Base-by-base conservation (phyloP, 2,329 filamentous ascomycete species). In the Phymatotrichopsis omnivora region DNA sequence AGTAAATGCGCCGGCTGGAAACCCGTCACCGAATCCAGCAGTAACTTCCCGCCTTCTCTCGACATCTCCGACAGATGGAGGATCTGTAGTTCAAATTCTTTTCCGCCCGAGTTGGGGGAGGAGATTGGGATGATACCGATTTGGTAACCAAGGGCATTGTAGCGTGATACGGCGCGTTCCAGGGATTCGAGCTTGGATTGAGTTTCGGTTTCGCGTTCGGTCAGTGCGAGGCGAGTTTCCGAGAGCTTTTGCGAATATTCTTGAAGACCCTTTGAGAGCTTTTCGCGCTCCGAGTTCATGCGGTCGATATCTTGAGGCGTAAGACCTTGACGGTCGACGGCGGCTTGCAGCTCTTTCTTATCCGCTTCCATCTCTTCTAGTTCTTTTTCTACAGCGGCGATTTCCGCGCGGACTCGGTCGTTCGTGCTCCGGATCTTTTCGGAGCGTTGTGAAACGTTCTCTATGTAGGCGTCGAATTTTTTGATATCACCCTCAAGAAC, bases 231-330 rank as follows among this genome's bases (percentile, higher is more conserved):
- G 67, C 93, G 93, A 7, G 81, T 75, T 52, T 96, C 91, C 46
- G 95, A 87, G 0, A 95, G 70, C 41, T 85, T 75, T 43, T 75
- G 71, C 5, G 76, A 72, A 0, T 85, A 82, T 2, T 79, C 75
- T 57, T 94, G 85, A 33, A 94, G 80, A 31, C 80, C 83, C 58
- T 82, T 87, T 55, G 93, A 85, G n/a, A 98, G 73, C 35, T 91
- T 79, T 60, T 98, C 91, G 42, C 87, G 80, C 63, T 98, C 91
- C 27, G 84, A 80, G 57, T 86, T 94, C 89, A 98, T 95, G 64
- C 91, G 85, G 72, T 98, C 91, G 61, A 98, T 96, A 73, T 98
- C 91, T 66, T 91, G 83, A 66, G 95, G 93, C 59, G 86, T 93
- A 62, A 98, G 87, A 2, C 91, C 91, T 61, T 93, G 85, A 57